Evolutionary conservation across 2,329 filamentous ascomycete genomes (phyloP).

Genomic region (Botrytis tulipae): DNA sequence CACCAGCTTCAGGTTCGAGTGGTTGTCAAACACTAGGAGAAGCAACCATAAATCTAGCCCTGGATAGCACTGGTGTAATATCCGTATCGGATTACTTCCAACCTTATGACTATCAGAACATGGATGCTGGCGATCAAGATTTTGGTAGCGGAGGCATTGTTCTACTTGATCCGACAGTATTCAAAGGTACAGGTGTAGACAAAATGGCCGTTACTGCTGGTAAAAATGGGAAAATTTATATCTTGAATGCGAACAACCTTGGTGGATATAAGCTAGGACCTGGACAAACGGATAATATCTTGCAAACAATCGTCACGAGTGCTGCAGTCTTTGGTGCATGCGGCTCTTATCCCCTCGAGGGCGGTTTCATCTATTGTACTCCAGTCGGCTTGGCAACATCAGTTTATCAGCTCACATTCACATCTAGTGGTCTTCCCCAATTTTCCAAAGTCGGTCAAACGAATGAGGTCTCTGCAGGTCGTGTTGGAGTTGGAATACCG

Average conservation of each 20-base stretch:
- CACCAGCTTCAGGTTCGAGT: conserved; percentile 39
- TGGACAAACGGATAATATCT: conserved; percentile 40
- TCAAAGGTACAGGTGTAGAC: conserved; percentile 40
- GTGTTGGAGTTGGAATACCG: conserved; percentile 40
- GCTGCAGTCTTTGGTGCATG: conserved; percentile 41
- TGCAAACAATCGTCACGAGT: conserved; percentile 41
- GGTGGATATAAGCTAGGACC: conserved; percentile 44
- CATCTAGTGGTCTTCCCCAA: conserved; percentile 36
- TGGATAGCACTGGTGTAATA: conserved; percentile 36
- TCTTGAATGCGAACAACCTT: conserved; percentile 44
- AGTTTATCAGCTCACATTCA: conserved; percentile 40
- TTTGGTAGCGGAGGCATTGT: conserved; percentile 41
- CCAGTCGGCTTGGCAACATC: conserved; percentile 39
- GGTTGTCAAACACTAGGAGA: conserved; percentile 43
- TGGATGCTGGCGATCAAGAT: conserved; percentile 44
- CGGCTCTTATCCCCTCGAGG: conserved; percentile 45
- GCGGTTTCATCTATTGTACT: conserved; percentile 45
- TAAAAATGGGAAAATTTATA: conserved; percentile 44
- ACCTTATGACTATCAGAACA: conserved; percentile 42
- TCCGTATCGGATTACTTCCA: conserved; percentile 44
- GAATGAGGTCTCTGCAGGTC: conserved; percentile 35
- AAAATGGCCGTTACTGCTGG: conserved; percentile 43
- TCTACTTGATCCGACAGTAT: conserved; percentile 40
- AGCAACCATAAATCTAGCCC: conserved; percentile 46
- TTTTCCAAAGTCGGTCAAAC: conserved; percentile 39